Evolutionary conservation across 768 basidiomycete species (phyloP).

Genomic region (Inosperma sp.): DNA sequence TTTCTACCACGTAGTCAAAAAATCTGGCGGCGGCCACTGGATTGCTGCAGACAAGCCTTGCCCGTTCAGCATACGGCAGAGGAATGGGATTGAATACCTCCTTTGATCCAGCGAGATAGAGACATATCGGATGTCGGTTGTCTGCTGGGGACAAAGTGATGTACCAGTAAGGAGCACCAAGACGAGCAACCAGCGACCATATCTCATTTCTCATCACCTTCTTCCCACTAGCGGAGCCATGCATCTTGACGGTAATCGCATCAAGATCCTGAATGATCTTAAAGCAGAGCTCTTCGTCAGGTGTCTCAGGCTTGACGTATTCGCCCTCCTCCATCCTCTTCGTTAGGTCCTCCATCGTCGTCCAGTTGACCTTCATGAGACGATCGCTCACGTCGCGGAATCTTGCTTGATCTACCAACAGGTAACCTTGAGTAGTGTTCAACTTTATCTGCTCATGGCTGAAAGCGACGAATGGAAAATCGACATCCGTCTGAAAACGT

Average conservation of each 20-base stretch:
- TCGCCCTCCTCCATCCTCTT: constrained; percentile 22
- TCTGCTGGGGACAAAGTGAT: constrained; percentile 36
- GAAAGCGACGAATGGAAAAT: constrained; percentile 37
- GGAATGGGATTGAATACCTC: constrained; percentile 18
- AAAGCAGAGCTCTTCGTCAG: constrained; percentile 23
- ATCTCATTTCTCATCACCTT: constrained; percentile 29
- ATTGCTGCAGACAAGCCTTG: constrained; percentile 3
- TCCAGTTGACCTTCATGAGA: constrained; percentile 20
- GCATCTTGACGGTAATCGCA: constrained; percentile 21
- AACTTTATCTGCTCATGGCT: constrained; percentile 36
- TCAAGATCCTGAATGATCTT: constrained; percentile 25
- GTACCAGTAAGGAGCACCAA: constrained; percentile 33
- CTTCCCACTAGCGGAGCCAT: constrained; percentile 24
- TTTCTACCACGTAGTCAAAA: constrained; percentile 29
- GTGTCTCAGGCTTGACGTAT: constrained; percentile 12
- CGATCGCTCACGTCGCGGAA: constrained; percentile 24
- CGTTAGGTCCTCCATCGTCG: constrained; percentile 16
- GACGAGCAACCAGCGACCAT: constrained; percentile 18
- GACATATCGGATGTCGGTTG: constrained; percentile 28
- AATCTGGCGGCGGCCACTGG: constrained; percentile 24
- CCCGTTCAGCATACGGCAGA: neutral
- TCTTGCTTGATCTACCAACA: constrained; percentile 22
- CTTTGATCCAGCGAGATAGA: constrained; percentile 30
- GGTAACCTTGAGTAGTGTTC: constrained; percentile 22
- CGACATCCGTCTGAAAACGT: constrained; percentile 33